Evolutionary conservation across 2,329 filamentous ascomycete genomes (phyloP), one percentile per base, ranked within the genome.

Genomic region (Diaporthe capsici): DNA sequence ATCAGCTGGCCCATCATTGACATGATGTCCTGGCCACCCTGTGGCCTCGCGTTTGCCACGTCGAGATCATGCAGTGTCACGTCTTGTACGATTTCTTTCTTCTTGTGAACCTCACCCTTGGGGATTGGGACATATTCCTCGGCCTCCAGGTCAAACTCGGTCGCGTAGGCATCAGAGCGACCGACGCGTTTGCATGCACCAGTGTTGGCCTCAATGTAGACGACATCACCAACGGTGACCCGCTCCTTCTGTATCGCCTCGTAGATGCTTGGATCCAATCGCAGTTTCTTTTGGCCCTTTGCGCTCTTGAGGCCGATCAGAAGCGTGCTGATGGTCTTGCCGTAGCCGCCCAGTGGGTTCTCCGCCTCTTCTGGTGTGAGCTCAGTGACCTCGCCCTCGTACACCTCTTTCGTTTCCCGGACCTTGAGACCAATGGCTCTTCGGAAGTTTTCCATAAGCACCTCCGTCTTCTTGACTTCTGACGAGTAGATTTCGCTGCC

Each of bases 1-100:
- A 98, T 98, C 82, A 99, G 87, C 86, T 99, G 97, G 81, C 97
- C 97, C 96, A 99, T 98, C 97, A 99, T 98, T 88, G 96, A 98
- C 96, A 99, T 98, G 79, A 99, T 98, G 84, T 99, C 97, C 88
- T 99, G 97, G 60, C 97, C 97, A 72, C 97, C 97, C 87, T 98
- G 95, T 6, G 97, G 97, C 81, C 96, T 90, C 20, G 97, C 94
- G 82, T 99, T 99, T 78, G 97, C 97, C 78, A 98, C 94, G 82
- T 99, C 97, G 74, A 99, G 89, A 83, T 99, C 97, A 85, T 99
- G 97, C 78, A 99, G 90, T 61, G 97, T 98, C 78, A 99, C 97
- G 82, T 99, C 97, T 84, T 99, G 97, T 49, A 99, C 97, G 80
- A 99, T 98, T 86, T 99, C 97, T 89, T 99, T 99, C 92, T 98